These are phyloP conservation scores for Eremothecium sinecaudum DNA, from an alignment of 1,139 yeast species.

Conservation along the genomic window DNA sequence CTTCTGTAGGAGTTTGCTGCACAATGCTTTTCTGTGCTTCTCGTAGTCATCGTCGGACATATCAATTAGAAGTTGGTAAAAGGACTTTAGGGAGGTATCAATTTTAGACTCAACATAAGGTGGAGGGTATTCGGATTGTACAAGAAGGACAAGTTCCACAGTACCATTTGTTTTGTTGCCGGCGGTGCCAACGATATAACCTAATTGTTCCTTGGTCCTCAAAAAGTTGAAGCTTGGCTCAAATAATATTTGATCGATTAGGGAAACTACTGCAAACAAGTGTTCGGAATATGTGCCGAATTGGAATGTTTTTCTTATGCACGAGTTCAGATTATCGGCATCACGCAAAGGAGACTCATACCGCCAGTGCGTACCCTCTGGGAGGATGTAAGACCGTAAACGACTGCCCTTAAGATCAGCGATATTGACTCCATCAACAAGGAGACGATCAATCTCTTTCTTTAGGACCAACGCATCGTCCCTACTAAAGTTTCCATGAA, in stretches of 20 bases:
- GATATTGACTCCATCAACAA: slow-evolving; percentile 19
- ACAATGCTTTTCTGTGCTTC: slow-evolving; percentile 60
- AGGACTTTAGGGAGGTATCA: slow-evolving; percentile 45
- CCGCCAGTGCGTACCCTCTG: slow-evolving; percentile 37
- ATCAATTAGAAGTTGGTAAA: slow-evolving; percentile 32
- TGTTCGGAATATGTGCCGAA: slow-evolving; percentile 41
- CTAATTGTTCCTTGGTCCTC: slow-evolving; percentile 87
- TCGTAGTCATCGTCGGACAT: slow-evolving; percentile 55
- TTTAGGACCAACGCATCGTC: slow-evolving; percentile 47
- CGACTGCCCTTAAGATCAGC: slow-evolving; percentile 34
- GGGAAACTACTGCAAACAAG: slow-evolving; percentile 45
- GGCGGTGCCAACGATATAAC: slow-evolving; percentile 83
- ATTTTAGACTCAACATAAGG: slow-evolving; percentile 71
- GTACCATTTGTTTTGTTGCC: slow-evolving; percentile 60
- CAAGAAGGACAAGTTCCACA: slow-evolving; percentile 64
- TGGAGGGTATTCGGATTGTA: slow-evolving; percentile 78
- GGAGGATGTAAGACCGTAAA: slow-evolving; percentile 44
- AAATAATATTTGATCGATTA: slow-evolving; percentile 60
- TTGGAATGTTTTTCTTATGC: slow-evolving; percentile 72
- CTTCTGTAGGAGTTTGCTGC: slow-evolving; percentile 57
- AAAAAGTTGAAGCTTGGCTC: slow-evolving; percentile 88
- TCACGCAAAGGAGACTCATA: slow-evolving; percentile 52
- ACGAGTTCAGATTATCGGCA: slow-evolving; percentile 67
- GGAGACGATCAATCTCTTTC: slow-evolving; percentile 32
- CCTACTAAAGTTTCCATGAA: slow-evolving; percentile 67